Conservation (phyloP, 2,329 filamentous ascomycete genomes). For the Epichloe amarillans region DNA sequence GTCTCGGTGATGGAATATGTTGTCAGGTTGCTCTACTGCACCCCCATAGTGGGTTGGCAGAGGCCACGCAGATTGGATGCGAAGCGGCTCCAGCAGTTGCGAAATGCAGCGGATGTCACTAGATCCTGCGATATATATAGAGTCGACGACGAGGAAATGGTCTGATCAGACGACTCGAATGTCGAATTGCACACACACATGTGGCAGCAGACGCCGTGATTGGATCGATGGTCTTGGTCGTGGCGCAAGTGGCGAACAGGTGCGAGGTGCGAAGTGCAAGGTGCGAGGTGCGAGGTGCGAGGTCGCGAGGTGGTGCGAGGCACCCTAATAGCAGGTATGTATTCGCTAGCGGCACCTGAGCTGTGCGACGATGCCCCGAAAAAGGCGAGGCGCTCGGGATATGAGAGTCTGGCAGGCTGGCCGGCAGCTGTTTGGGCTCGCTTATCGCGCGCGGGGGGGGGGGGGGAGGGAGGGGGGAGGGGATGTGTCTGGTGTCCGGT, state of each 20-base stretch:
- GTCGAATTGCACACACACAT: background rate
- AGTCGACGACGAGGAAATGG: constrained; percentile 1
- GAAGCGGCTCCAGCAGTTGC: constrained; percentile 1
- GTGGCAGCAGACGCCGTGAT: background rate
- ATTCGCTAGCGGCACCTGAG: constrained; percentile 6
- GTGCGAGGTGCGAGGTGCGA: background rate
- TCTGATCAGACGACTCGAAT: background rate
- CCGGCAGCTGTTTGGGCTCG: background rate
- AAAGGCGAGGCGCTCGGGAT: background rate
- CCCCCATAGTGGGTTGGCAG: constrained; percentile 9
- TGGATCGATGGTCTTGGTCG: background rate
- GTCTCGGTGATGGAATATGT: constrained; percentile 7
- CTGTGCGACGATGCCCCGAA: constrained; percentile 4
- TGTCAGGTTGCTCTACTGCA: constrained; percentile 8
- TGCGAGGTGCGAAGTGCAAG: background rate
- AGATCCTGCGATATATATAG: background rate
- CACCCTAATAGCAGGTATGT: constrained; percentile 3
- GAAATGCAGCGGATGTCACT: constrained; percentile 4
- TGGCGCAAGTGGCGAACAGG: background rate
- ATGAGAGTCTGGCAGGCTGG: background rate
- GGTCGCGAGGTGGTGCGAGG: background rate
- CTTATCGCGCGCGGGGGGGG: background rate
- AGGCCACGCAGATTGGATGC: background rate
- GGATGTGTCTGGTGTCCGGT: background rate
- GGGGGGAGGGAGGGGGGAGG: background rate